Percentiles rank a stretch among this genome's conserved stretches.
Conservation (phyloP, 257 asterid genomes). For the Cordia subcordata region DNA sequence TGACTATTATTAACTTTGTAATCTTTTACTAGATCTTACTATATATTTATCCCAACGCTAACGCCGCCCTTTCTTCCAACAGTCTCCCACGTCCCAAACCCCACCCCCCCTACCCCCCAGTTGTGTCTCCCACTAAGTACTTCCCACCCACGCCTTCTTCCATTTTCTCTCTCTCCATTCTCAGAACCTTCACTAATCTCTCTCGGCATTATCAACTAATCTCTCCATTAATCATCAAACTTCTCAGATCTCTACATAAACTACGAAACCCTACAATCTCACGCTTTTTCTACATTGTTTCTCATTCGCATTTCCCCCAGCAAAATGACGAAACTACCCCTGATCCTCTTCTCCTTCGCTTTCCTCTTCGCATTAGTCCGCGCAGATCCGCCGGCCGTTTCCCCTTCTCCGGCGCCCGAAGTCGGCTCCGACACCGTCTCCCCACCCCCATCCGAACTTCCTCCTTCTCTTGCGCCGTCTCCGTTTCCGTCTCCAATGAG, state of each 20-base stretch:
- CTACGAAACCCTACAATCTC: too few relatives aligned
- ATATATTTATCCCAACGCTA: too few relatives aligned
- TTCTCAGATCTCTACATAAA: not conserved
- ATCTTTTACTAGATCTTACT: too few relatives aligned
- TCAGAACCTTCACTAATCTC: too few relatives aligned
- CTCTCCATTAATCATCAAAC: not conserved
- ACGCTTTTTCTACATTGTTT: not conserved
- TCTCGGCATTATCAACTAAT: too few relatives aligned
- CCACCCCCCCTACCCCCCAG: too few relatives aligned
- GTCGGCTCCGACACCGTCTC: constrained; percentile 22
- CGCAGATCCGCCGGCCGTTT: constrained; percentile 19
- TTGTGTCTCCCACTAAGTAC: not conserved
- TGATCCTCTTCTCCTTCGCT: not conserved
- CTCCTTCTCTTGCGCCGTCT: not conserved
- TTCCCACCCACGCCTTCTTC: not conserved
- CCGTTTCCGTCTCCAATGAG: constrained; percentile 1
- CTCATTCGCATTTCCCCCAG: constrained; percentile 9
- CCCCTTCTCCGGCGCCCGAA: constrained; percentile 39
- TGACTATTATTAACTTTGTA: too few relatives aligned
- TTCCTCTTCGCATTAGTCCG: constrained; percentile 28
- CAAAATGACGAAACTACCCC: not conserved
- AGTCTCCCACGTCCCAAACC: not conserved
- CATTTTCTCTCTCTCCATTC: too few relatives aligned
- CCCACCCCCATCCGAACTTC: not conserved
- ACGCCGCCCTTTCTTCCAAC: too few relatives aligned